Conservation (phyloP, 371 early-diverging fungal species). For the Conidiobolus incongruus region DNA sequence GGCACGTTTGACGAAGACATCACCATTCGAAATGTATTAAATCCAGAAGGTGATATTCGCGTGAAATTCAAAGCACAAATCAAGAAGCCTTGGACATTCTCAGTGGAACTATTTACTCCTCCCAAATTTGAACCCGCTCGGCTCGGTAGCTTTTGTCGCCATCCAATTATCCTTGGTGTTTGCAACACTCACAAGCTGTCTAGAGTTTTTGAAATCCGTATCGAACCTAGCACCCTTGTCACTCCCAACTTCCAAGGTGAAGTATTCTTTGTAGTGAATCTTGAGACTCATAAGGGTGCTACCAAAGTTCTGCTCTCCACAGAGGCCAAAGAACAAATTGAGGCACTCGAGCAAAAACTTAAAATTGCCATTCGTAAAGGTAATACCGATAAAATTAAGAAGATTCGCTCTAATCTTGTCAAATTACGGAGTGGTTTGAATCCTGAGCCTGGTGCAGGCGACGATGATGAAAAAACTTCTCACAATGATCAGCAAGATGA, state of each 20-base stretch:
- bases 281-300: conserved; percentile 23
- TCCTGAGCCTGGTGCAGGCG: conserved; percentile 14
- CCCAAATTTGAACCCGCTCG: conserved; percentile 55
- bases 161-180: conserved; percentile 28
- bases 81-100: conserved; percentile 71
- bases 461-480: conserved; percentile 6
- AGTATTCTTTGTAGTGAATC: conserved; percentile 43
- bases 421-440: conserved; percentile 12
- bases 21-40: conserved; percentile 71
- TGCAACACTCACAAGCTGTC: conserved; percentile 61
- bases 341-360: conserved; percentile 84
- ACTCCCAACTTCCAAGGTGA: conserved; percentile 34
- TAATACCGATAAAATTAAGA: conserved; percentile 66
- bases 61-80: conserved; percentile 77
- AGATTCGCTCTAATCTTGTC: conserved; percentile 57
- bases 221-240: conserved; percentile 50
- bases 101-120: too few species aligned
- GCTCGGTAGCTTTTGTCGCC: conserved; percentile 19
- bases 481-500: conserved; percentile 1
- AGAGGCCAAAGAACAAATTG: conserved; percentile 84
- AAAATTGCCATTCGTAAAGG: conserved; percentile 90
- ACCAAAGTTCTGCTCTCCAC: conserved; percentile 31
- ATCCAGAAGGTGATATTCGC: conserved; percentile 57
- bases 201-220: conserved; percentile 59
- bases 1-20: conserved; percentile 78